Conservation (phyloP, 257 asterid species). For the Ilex aquifolium region DNA sequence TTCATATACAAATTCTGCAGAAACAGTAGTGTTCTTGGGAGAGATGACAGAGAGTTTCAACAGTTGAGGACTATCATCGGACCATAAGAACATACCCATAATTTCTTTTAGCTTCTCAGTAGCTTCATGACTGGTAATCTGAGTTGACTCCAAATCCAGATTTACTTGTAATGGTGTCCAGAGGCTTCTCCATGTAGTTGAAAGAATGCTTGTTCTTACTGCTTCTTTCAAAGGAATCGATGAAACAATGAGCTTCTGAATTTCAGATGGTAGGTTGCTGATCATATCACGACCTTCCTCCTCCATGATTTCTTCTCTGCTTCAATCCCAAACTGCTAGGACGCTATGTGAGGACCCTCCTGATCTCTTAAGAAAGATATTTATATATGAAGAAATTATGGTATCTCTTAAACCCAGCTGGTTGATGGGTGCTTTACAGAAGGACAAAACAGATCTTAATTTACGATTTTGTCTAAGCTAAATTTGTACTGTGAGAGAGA, state of each 20-base stretch:
- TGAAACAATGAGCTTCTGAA: slow-evolving; percentile 9
- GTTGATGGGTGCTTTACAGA: no score
- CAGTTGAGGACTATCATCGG: neutral
- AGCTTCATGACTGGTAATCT: neutral
- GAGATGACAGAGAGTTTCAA: slow-evolving; percentile 3
- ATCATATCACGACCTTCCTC: slow-evolving; percentile 7
- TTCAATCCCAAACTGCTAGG: no score
- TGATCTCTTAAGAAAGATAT: no score
- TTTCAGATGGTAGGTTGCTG: slow-evolving; percentile 14
- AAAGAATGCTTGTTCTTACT: slow-evolving; percentile 10
- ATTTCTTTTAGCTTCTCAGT: neutral
- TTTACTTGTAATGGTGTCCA: neutral
- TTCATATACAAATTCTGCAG: no score
- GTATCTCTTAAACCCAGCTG: no score
- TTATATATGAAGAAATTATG: no score
- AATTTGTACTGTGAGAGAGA: no score
- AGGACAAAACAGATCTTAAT: no score
- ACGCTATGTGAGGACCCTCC: no score
- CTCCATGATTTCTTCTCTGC: slow-evolving; percentile 2
- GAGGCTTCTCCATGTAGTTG: slow-evolving; percentile 17
- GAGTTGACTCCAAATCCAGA: neutral
- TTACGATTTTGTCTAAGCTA: no score
- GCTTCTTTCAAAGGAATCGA: slow-evolving; percentile 17
- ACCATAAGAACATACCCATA: neutral
- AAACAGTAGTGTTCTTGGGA: no score